Evolutionary conservation across 176 grass and related monocot species (phyloP), one percentile per base, ranked within the genome.

Genomic region (Cymbopogon citratus): DNA sequence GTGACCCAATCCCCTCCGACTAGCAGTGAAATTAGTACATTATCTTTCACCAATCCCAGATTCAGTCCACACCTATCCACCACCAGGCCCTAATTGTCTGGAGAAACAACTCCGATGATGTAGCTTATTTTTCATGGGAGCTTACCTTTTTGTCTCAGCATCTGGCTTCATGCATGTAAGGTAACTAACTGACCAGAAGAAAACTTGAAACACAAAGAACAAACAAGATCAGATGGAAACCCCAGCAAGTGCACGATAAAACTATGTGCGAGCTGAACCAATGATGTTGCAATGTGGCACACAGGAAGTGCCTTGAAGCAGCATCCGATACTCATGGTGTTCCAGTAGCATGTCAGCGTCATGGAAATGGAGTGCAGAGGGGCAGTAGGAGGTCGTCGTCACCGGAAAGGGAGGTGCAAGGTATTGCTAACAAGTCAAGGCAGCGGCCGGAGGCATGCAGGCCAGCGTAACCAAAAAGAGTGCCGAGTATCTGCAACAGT

Each of bases 341-440:
- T 87, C 86, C 71, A 83, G 86, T 79, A 78, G 43, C 74, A 57
- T 36, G 74, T 74, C 80, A 36, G 15, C 9, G 6, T 83, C 80
- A 66, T 16, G 23, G 57, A 74, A 74, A 83, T 57, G 67, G 74
- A 83, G 19, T 73, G 59, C 80, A 59, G 56, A 44, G 57, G 74
- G 74, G 34, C 35, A 87, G 74, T 83, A 79, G 80, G 74, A 83
- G 45, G 86, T 87, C 80, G 0, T 59, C 11, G 8, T 83, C 86
- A 28, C 49, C 62, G 45, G 80, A 87, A 87, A 83, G 62, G 86
- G 65, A 78, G 67, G 59, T 79, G 80, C 75, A 88, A 60, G 26
- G 80, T 83, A 83, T 83, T 83, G 56, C 80, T 57, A 65, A 31
- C 74, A 87, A 83, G 72, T 72, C 80, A 83, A 79, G 80, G 68